Base-by-base conservation (phyloP, 257 asterid species). In the Vinca minor region DNA sequence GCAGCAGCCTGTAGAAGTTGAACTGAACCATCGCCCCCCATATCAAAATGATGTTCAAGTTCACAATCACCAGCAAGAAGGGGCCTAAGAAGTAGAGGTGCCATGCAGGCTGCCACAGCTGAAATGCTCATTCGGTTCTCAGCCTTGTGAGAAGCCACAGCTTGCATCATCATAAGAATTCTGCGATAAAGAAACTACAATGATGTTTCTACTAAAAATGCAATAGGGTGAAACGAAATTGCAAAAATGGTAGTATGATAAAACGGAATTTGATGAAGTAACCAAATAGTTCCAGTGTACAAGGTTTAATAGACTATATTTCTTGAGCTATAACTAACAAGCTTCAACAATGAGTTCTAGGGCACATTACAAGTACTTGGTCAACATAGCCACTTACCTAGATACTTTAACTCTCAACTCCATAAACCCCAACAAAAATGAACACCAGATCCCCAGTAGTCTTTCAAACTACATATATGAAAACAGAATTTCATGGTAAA, bases 61-160 rank as follows among this genome's bases (percentile, higher is more conserved):
- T 93, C 99, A 74, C 97, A 93, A 64, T 93, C 99, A 21, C 99
- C 99, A 66, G 90, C 86, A 68, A 93, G 87, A 78, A 93, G 99
- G 46, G 99, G 97, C 17, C 99, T 94, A 54, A 93, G 94, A 70
- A 93, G 99, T 65, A 93, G 80, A 59, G 99, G 99, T 53, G 99
- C 95, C 99, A 93, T 93, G 83, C 99, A 93, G 70, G 99, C 97
- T 73, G 99, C 99, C 62, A 93, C 99, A 59, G 97, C 99, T 64
- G 99, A 86, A 73, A 81, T 71, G 79, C 99, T 86, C 99, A 93
- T 93, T 72, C 95, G 71, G 71, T 86, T 93, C 73, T 81, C 86
- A 53, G 79, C 77, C 84, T 93, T 93, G 68, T 87, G 71, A 54
- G 87, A 72, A 72, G 95, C 96, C 78, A 93, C 91, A 29, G 72